Evolutionary conservation across 2,329 filamentous ascomycete genomes (phyloP).

Genomic region (Penicillium sp.): DNA sequence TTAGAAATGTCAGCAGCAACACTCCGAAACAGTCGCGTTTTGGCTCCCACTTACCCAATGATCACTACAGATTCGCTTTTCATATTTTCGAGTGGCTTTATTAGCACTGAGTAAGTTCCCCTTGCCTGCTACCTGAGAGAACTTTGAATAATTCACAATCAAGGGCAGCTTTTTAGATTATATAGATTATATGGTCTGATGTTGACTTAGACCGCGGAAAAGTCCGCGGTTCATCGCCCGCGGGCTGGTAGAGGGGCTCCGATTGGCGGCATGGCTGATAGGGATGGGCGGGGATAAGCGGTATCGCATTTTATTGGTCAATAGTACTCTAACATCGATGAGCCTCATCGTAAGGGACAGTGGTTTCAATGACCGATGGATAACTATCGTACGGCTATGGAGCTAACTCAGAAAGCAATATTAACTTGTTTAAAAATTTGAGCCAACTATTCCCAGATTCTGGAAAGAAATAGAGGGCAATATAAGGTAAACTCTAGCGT

Average conservation of each 20-base stretch:
- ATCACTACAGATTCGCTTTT: constrained; percentile 3
- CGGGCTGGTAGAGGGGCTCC: neutral
- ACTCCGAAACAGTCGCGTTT: neutral
- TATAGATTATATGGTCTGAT: neutral
- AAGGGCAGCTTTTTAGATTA: neutral
- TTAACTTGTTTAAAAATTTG: neutral
- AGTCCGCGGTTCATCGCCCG: neutral
- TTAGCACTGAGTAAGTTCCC: neutral
- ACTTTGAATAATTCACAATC: neutral
- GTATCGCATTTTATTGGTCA: neutral
- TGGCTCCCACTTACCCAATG: neutral
- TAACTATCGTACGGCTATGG: neutral
- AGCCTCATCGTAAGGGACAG: neutral
- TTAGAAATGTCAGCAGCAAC: neutral
- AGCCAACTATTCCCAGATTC: neutral
- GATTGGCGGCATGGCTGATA: neutral
- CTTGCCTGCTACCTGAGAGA: neutral
- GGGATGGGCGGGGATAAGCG: neutral
- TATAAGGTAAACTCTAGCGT: neutral
- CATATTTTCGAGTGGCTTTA: neutral
- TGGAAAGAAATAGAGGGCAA: neutral
- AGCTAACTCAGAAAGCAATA: neutral
- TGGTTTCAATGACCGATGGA: neutral
- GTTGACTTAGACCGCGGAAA: neutral
- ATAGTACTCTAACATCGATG: neutral